These are phyloP conservation scores for Dunaliella primolecta DNA, from an alignment of 139 green algal genomes.

Conservation along the genomic window DNA sequence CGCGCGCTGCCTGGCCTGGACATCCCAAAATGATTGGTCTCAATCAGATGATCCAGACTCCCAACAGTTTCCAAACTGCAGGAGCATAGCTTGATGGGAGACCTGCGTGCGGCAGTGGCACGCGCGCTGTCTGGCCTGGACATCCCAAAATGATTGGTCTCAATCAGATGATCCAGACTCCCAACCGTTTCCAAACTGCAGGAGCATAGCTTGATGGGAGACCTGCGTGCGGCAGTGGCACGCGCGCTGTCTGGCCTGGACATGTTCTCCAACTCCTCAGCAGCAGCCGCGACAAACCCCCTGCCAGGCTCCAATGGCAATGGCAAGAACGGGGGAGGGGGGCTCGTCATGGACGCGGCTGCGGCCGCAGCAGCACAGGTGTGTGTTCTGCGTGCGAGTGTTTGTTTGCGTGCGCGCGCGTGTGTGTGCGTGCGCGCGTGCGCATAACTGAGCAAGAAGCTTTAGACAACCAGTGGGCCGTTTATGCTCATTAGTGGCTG, in stretches of 20 bases:
- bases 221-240: slow-evolving; percentile 81
- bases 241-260: slow-evolving; percentile 84
- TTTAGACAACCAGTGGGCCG: too few species aligned
- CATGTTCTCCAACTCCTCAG: slow-evolving; percentile 62
- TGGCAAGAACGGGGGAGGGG: background rate
- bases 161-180: too few species aligned
- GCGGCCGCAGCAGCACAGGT: background rate
- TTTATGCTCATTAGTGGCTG: too few species aligned
- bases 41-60: too few species aligned
- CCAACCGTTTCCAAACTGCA: slow-evolving; percentile 13
- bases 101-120: slow-evolving; percentile 81
- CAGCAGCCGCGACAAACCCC: background rate
- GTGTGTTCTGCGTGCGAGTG: too few species aligned
- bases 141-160: too few species aligned
- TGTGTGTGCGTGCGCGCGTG: too few species aligned
- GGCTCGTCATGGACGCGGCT: background rate
- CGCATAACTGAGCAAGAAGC: too few species aligned
- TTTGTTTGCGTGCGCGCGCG: too few species aligned
- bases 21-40: too few species aligned
- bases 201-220: slow-evolving; percentile 85
- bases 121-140: slow-evolving; percentile 82
- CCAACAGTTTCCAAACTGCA: slow-evolving; percentile 17
- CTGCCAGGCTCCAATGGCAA: background rate
- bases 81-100: slow-evolving; percentile 85
- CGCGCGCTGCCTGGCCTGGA: slow-evolving; percentile 82